These are phyloP conservation scores for Suillus brevipes DNA, from an alignment of 768 basidiomycete species.

Conservation along the genomic window DNA sequence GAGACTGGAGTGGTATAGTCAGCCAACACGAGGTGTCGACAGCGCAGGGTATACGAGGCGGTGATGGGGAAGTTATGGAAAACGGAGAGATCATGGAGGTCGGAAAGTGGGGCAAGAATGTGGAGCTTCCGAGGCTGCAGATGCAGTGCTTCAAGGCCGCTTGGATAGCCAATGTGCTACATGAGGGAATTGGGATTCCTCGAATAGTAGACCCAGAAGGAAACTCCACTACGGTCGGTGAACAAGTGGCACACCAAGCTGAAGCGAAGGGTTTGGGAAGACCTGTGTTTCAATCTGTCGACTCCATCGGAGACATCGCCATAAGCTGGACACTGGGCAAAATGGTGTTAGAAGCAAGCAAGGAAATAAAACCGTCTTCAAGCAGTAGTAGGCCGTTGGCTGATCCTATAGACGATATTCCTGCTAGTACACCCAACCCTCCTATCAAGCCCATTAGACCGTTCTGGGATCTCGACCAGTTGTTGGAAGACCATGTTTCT, in stretches of 20 bases:
- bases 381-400: conserved; percentile 56
- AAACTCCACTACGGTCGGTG: conserved; percentile 65
- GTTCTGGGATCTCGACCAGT: conserved; percentile 54
- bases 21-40: conserved; percentile 57
- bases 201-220: conserved; percentile 86
- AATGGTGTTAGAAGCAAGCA: conserved; percentile 97
- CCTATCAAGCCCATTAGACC: conserved; percentile 68
- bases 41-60: conserved; percentile 49
- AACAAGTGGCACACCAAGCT: conserved; percentile 75
- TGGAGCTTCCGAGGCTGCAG: conserved; percentile 83
- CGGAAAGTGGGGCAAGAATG: conserved; percentile 68
- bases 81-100: conserved; percentile 61
- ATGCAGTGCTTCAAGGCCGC: conserved; percentile 99
- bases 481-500: conserved; percentile 61
- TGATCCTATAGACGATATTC: conserved; percentile 71
- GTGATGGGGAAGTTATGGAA: conserved; percentile 65
- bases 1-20: conserved; percentile 78
- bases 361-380: conserved; percentile 61
- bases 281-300: conserved; percentile 89
- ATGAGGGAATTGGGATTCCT: conserved; percentile 95
- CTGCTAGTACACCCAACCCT: conserved; percentile 44
- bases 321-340: conserved; percentile 99
- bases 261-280: conserved; percentile 77
- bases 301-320: conserved; percentile 89
- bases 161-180: conserved; percentile 94